A percentile compares a stretch with the other conserved stretches of the same genome.
These are phyloP conservation scores for Phytophthora meadii DNA, from an alignment of 352 stramenopile species.

Conservation along the genomic window DNA sequence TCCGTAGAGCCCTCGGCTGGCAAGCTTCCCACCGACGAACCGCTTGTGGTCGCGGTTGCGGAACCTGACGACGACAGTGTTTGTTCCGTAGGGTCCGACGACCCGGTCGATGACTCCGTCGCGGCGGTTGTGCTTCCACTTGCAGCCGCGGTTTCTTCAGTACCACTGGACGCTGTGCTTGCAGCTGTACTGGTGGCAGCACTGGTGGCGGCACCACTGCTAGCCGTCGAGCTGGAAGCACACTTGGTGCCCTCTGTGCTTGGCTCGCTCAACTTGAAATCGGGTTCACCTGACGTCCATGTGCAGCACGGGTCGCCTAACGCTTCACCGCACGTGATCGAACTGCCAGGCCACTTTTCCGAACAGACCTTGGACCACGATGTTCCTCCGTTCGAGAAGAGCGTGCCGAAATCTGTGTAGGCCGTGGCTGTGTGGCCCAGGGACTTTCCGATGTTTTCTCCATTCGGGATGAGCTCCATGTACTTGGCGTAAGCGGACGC, in stretches of 20 bases:
- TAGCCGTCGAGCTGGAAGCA: conserved; percentile 28
- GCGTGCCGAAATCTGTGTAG: conserved; percentile 57
- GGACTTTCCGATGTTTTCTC: conserved; percentile 46
- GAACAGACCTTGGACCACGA: conserved; percentile 49
- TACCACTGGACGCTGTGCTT: conserved; percentile 5
- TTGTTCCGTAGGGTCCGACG: conserved; percentile 21
- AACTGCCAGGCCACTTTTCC: conserved; percentile 50
- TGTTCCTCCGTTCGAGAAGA: conserved; percentile 45
- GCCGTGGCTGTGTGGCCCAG: conserved; percentile 39
- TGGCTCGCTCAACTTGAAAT: conserved; percentile 42
- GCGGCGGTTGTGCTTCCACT: conserved; percentile 19
- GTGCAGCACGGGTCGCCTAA: conserved; percentile 49
- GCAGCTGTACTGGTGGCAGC: conserved; percentile 9
- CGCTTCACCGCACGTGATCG: conserved; percentile 45
- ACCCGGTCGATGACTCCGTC: conserved; percentile 6
- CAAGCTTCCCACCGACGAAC: conserved; percentile 11
- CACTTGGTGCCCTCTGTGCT: conserved; percentile 45
- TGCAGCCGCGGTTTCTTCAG: conserved; percentile 11
- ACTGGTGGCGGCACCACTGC: conserved; percentile 20
- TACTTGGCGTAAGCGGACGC: conserved; percentile 37
- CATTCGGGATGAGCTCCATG: conserved; percentile 53
- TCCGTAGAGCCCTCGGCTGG: neutral
- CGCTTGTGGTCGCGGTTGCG: conserved; percentile 15
- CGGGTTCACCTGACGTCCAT: conserved; percentile 44
- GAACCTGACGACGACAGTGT: conserved; percentile 9